Percentiles rank a stretch among this genome's conserved stretches.
Evolutionary conservation across 768 basidiomycete genomes (phyloP).

Genomic region (Lactarius akahatsu): DNA sequence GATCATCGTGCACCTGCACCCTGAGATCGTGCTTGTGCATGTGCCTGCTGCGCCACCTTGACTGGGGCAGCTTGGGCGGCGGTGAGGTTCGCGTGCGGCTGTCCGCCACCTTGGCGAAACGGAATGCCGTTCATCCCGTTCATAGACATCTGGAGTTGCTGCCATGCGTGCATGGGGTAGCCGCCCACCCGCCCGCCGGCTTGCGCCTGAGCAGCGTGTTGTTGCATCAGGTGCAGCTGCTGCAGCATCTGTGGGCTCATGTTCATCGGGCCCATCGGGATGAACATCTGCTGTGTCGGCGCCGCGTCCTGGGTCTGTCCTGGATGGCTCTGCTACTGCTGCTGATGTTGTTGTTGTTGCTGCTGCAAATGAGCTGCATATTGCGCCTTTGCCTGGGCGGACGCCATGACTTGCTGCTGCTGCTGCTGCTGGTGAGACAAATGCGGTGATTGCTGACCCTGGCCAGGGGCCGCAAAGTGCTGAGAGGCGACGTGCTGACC

Average conservation of each 20-base stretch:
- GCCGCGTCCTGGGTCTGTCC: constrained; percentile 29
- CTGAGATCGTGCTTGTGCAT: constrained; percentile 26
- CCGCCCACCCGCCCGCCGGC: constrained; percentile 22
- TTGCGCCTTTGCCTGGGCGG: neutral
- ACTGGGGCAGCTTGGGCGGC: neutral
- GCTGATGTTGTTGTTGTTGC: too few species aligned
- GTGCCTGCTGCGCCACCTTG: constrained; percentile 20
- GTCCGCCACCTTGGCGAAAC: constrained; percentile 9
- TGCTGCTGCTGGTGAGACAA: constrained; percentile 22
- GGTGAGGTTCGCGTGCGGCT: neutral
- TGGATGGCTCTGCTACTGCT: constrained; percentile 25
- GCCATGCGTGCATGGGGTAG: neutral
- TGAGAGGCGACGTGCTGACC: constrained; percentile 21
- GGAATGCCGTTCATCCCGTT: constrained; percentile 8
- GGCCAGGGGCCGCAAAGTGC: constrained; percentile 15
- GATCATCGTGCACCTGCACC: constrained; percentile 19
- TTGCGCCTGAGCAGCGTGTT: constrained; percentile 24
- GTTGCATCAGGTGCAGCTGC: constrained; percentile 24
- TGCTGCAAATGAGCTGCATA: constrained; percentile 13
- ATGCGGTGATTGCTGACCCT: constrained; percentile 20
- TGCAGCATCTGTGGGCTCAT: constrained; percentile 25
- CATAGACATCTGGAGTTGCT: constrained; percentile 4
- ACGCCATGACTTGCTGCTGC: constrained; percentile 15
- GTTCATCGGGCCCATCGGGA: constrained; percentile 28
- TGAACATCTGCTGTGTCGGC: constrained; percentile 31